A percentile compares a stretch with the other conserved stretches of the same genome.
Evolutionary conservation across 2,329 filamentous ascomycete genomes (phyloP).

Genomic region (Coniella vitis): DNA sequence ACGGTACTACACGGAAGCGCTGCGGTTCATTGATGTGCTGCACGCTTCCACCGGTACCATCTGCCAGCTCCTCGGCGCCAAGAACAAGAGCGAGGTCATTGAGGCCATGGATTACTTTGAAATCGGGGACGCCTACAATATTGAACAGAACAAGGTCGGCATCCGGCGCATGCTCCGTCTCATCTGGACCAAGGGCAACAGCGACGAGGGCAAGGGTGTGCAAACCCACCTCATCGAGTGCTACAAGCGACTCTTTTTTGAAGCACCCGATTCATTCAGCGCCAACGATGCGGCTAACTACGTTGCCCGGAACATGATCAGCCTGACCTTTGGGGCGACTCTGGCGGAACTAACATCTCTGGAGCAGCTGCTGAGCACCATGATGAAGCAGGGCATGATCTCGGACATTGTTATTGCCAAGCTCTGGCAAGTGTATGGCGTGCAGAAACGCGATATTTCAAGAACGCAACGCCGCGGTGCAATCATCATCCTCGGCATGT

Average conservation of each 20-base stretch:
- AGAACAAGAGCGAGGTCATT: conserved; percentile 97
- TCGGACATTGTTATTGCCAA: conserved; percentile 82
- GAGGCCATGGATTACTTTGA: conserved; percentile 99
- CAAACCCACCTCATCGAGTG: conserved; percentile 95
- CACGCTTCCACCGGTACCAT: conserved; percentile 75
- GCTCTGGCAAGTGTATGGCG: conserved; percentile 94
- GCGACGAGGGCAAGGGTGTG: conserved; percentile 96
- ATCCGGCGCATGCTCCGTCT: conserved; percentile 93
- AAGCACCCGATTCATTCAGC: conserved; percentile 82
- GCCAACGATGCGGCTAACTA: conserved; percentile 91
- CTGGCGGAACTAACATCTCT: conserved; percentile 92
- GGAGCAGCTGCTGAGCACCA: conserved; percentile 89
- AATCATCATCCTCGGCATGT: conserved; percentile 95
- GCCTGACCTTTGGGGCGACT: conserved; percentile 90
- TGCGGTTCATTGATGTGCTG: conserved; percentile 88
- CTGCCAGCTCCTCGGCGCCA: conserved; percentile 82
- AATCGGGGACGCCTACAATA: conserved; percentile 89
- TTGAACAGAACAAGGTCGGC: conserved; percentile 85
- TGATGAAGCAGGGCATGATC: conserved; percentile 92
- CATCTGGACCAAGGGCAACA: conserved; percentile 99
- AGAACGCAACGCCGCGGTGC: conserved; percentile 82
- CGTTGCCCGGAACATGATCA: conserved; percentile 97
- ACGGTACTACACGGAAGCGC: conserved; percentile 86
- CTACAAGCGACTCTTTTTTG: conserved; percentile 93
- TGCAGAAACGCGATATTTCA: conserved; percentile 90